Conservation (phyloP, 2,329 filamentous ascomycete genomes). For the Plectosphaerella plurivora region DNA sequence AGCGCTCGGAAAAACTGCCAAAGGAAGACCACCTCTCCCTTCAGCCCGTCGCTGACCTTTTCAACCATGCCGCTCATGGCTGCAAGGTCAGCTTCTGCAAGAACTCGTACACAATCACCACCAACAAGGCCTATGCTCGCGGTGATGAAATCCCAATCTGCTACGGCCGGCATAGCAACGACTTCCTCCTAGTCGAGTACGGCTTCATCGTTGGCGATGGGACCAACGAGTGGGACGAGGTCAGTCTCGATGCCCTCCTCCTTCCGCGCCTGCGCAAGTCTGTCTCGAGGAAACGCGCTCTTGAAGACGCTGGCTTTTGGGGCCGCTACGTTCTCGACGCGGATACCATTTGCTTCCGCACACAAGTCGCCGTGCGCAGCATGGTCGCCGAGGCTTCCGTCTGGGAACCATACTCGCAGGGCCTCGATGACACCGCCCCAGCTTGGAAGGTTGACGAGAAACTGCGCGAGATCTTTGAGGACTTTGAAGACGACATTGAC, state of each 20-base stretch:
- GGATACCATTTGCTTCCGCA: constrained; percentile 48
- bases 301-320: constrained; percentile 44
- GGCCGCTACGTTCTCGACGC: constrained; percentile 47
- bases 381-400: constrained; percentile 27
- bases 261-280: constrained; percentile 27
- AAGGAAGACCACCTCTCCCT: constrained; percentile 61
- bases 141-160: constrained; percentile 65
- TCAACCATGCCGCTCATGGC: constrained; percentile 52
- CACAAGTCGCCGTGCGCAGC: constrained; percentile 46
- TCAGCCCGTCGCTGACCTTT: constrained; percentile 69
- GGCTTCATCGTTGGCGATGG: constrained; percentile 43
- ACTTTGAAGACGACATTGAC: constrained; percentile 27
- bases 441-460: constrained; percentile 29
- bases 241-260: constrained; percentile 41
- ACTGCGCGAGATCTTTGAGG: constrained; percentile 30
- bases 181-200: constrained; percentile 68
- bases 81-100: constrained; percentile 48
- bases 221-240: constrained; percentile 47
- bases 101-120: constrained; percentile 50
- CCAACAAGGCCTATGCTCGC: constrained; percentile 41
- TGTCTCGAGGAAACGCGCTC: constrained; percentile 24
- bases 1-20: constrained; percentile 35
- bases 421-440: constrained; percentile 37
- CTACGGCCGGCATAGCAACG: constrained; percentile 68
- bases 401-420: constrained; percentile 44